Conservation (phyloP, 441 rosid species). For the Erodium trifolium region DNA sequence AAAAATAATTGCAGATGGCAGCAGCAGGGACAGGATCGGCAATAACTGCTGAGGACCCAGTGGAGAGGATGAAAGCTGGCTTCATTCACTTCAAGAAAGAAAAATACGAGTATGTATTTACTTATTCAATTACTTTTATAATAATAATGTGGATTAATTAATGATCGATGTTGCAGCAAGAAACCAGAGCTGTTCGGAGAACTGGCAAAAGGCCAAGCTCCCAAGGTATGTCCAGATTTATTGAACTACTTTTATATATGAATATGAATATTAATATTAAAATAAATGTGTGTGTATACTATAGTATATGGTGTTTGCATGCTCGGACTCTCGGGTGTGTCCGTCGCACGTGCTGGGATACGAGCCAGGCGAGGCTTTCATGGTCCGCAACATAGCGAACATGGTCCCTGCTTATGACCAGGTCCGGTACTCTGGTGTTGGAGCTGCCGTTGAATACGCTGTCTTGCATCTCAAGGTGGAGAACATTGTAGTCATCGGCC, state of each 20-base stretch:
- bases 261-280: no score
- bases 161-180: conserved; percentile 22
- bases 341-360: conserved; percentile 81
- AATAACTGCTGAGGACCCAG: not conserved
- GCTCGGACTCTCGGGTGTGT: conserved; percentile 95
- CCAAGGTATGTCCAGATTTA: conserved; percentile 45
- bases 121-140: no score
- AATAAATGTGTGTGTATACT: no score
- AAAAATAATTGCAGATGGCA: not conserved
- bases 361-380: conserved; percentile 93
- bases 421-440: conserved; percentile 58
- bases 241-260: no score
- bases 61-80: conserved; percentile 53
- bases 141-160: no score
- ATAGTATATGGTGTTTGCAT: conserved; percentile 91
- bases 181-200: conserved; percentile 60
- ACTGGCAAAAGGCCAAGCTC: conserved; percentile 89
- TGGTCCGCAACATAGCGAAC: conserved; percentile 91
- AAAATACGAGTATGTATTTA: conserved; percentile 59
- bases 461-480: conserved; percentile 92
- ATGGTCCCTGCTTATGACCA: conserved; percentile 79
- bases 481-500: conserved; percentile 36
- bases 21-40: conserved; percentile 1
- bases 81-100: conserved; percentile 79
- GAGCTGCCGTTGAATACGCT: conserved; percentile 33